Base-by-base conservation (phyloP, 1,284 basidiomycete species). In the Peniophora sp. region DNA sequence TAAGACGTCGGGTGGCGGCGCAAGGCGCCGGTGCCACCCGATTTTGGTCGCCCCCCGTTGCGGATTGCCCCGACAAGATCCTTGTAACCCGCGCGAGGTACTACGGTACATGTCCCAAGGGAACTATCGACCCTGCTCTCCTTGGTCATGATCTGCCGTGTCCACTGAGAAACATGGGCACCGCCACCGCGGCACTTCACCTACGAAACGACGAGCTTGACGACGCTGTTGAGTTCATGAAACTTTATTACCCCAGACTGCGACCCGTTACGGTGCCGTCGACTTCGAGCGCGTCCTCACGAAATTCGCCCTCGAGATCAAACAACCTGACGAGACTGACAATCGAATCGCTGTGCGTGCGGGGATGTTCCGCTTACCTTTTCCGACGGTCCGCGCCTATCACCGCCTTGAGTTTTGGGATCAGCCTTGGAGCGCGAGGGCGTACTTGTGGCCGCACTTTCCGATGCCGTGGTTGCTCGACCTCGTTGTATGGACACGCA, bases 51-150 rank as follows among this genome's bases (percentile, higher is more conserved):
- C n/a, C 48, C 1, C 57, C 59, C 39, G 47, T 62, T 23, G 55
- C 53, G 0, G 60, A 66, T 39, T 58, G 60, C 39, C 63, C 61
- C 0, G 62, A 65, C 32, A 61, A 62, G 27, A 49, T 49, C 6
- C 48, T 60, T 0, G 49, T 60, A 0, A 51, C 57, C 2, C 41
- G 55, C 12, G 46, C 47, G 35, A 47, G 58, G 22, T n/a, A n/a
- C n/a, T 32, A 34, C 17, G 39, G 39, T 12, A 22, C 37, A 11
- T 52, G 51, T 14, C 34, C 34, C 34, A 36, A 36, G 34, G 34
- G 34, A 36, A 10, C 34, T 10, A 36, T 36, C n/a, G 34, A 36
- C n/a, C 34, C 34, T n/a, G n/a, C n/a, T n/a, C n/a, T n/a, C n/a
- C n/a, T n/a, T n/a, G n/a, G n/a, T n/a, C n/a, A n/a, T n/a, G n/a